These are phyloP conservation scores for Rhodotorula sp. DNA, from an alignment of 1,284 basidiomycete species.

Conservation along the genomic window DNA sequence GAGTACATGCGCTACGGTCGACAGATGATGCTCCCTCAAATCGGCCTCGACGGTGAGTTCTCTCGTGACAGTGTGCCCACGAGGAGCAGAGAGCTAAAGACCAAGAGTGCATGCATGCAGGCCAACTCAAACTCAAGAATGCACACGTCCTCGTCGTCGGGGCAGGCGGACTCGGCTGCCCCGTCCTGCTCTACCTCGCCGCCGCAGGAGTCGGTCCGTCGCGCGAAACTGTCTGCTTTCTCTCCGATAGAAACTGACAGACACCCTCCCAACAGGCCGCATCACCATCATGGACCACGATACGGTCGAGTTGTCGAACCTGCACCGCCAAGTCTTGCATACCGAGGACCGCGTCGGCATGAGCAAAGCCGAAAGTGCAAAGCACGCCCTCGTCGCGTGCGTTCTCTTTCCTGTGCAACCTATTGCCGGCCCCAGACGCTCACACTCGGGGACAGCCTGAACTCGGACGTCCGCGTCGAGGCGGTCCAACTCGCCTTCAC, in stretches of 20 bases:
- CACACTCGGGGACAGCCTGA: slow-evolving; percentile 57
- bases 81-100: background rate
- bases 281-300: slow-evolving; percentile 92
- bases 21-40: slow-evolving; percentile 91
- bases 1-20: slow-evolving; percentile 92
- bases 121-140: slow-evolving; percentile 73
- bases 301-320: slow-evolving; percentile 82
- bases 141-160: slow-evolving; percentile 85
- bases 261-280: slow-evolving; percentile 56
- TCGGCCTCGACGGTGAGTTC: slow-evolving; percentile 71
- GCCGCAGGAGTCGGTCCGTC: slow-evolving; percentile 81
- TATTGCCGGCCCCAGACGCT: background rate
- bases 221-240: too few species aligned
- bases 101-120: slow-evolving; percentile 52
- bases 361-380: slow-evolving; percentile 79
- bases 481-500: slow-evolving; percentile 59
- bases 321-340: slow-evolving; percentile 91
- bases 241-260: background rate
- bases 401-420: background rate
- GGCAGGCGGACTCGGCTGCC: slow-evolving; percentile 94
- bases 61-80: background rate
- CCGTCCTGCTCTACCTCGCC: slow-evolving; percentile 87
- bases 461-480: slow-evolving; percentile 62
- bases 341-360: slow-evolving; percentile 73
- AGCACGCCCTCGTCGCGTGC: slow-evolving; percentile 42